Evolutionary conservation across 2,329 filamentous ascomycete species (phyloP).

Genomic region (Calonectria hawksworthii): DNA sequence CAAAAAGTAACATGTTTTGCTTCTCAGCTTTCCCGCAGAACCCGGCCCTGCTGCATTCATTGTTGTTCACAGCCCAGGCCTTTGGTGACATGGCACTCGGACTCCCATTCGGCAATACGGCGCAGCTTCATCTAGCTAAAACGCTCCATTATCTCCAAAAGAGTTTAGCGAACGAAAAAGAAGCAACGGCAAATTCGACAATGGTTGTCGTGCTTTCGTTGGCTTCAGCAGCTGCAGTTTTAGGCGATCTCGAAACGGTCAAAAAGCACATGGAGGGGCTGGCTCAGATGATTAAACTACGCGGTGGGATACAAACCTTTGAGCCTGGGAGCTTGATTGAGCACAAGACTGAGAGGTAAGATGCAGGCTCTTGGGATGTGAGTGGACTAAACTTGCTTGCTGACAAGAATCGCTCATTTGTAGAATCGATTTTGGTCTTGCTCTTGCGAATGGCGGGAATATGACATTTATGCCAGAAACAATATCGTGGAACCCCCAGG

Average conservation of each 20-base stretch:
- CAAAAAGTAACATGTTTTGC: constrained; percentile 34
- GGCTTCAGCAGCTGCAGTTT: constrained; percentile 38
- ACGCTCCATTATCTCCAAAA: constrained; percentile 37
- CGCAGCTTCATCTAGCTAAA: constrained; percentile 36
- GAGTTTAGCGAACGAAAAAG: constrained; percentile 30
- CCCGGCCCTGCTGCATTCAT: constrained; percentile 42
- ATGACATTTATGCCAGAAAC: constrained; percentile 18
- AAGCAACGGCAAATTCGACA: constrained; percentile 34
- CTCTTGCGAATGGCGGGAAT: constrained; percentile 26
- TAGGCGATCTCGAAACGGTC: constrained; percentile 38
- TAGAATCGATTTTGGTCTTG: constrained; percentile 29
- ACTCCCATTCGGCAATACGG: constrained; percentile 16
- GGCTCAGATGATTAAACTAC: constrained; percentile 37
- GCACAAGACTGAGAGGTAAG: constrained; percentile 32
- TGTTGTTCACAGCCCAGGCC: constrained; percentile 42
- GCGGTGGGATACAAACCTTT: constrained; percentile 38
- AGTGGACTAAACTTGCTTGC: neutral
- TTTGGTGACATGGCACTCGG: constrained; percentile 35
- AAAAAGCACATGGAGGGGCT: constrained; percentile 45
- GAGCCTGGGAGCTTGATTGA: constrained; percentile 26
- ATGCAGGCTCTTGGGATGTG: neutral
- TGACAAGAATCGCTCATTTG: neutral
- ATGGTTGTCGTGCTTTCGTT: constrained; percentile 39
- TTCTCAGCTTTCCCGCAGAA: constrained; percentile 34
- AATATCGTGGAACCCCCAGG: constrained; percentile 28